These are phyloP conservation scores for Myrica gale DNA, from an alignment of 306 rosid species.

Conservation along the genomic window DNA sequence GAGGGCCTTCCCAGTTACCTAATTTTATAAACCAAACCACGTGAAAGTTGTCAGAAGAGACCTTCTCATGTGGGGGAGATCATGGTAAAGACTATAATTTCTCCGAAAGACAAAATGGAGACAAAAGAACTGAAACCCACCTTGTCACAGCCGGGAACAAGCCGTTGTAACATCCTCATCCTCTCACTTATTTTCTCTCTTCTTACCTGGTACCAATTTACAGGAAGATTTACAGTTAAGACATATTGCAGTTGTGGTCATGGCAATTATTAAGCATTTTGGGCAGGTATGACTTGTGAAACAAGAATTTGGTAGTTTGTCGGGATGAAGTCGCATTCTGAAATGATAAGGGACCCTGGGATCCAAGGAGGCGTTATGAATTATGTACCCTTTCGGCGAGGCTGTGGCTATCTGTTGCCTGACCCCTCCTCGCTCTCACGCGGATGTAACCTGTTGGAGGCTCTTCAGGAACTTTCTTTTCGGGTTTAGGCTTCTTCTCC, in stretches of 20 bases:
- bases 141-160: constrained; percentile 97
- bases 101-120: constrained; percentile 29
- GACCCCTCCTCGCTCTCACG: constrained; percentile 97
- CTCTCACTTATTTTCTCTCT: constrained; percentile 96
- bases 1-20: constrained; percentile 96
- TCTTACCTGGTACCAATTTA: constrained; percentile 62
- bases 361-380: constrained; percentile 10
- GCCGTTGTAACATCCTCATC: constrained; percentile 79
- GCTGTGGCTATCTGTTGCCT: constrained; percentile 98
- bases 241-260: background rate
- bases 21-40: constrained; percentile 35
- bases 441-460: constrained; percentile 77
- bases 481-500: constrained; percentile 33
- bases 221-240: constrained; percentile 28
- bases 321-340: constrained; percentile 12
- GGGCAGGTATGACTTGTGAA: constrained; percentile 4
- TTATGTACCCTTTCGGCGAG: constrained; percentile 86
- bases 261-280: background rate
- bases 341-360: background rate
- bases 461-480: constrained; percentile 45
- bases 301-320: constrained; percentile 7
- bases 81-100: background rate
- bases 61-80: background rate
- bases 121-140: constrained; percentile 37
- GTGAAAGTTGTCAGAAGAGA: constrained; percentile 41